Evolutionary conservation across 768 basidiomycete genomes (phyloP).

Genomic region (Serendipita sp.): DNA sequence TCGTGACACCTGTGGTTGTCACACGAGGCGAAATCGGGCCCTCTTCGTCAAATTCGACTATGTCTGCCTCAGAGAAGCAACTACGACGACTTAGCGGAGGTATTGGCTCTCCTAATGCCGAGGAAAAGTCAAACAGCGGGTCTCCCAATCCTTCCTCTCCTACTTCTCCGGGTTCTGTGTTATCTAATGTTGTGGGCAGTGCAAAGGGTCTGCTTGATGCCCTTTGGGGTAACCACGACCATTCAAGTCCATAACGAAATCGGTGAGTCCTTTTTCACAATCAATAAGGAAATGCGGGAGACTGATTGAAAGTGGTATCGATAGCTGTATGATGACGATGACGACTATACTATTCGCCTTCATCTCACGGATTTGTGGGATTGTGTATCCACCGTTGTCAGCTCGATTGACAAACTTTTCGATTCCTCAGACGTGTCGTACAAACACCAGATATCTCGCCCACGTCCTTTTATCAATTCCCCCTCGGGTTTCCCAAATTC

Average conservation of each 20-base stretch:
- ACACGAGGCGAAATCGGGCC: neutral
- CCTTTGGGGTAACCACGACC: neutral
- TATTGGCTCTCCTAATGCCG: neutral
- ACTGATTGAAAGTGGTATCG: no score
- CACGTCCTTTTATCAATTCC: no score
- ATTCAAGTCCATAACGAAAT: neutral
- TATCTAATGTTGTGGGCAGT: slow-evolving; percentile 5
- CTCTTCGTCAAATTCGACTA: neutral
- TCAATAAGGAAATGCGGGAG: no score
- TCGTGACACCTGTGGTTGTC: neutral
- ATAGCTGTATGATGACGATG: no score
- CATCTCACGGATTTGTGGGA: no score
- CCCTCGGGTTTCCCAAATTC: no score
- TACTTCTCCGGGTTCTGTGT: slow-evolving; percentile 2
- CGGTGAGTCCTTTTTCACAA: no score
- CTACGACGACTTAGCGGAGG: neutral
- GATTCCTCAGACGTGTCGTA: no score
- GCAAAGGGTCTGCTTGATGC: neutral
- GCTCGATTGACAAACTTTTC: no score
- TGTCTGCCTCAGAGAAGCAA: neutral
- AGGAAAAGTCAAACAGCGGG: neutral
- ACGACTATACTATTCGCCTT: no score
- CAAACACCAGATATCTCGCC: no score
- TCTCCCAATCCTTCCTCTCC: neutral
- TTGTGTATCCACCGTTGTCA: no score